phyloP scores from a whole-genome alignment of 179 eudicot genomes.

The Heliamphora pulchella region DNA sequence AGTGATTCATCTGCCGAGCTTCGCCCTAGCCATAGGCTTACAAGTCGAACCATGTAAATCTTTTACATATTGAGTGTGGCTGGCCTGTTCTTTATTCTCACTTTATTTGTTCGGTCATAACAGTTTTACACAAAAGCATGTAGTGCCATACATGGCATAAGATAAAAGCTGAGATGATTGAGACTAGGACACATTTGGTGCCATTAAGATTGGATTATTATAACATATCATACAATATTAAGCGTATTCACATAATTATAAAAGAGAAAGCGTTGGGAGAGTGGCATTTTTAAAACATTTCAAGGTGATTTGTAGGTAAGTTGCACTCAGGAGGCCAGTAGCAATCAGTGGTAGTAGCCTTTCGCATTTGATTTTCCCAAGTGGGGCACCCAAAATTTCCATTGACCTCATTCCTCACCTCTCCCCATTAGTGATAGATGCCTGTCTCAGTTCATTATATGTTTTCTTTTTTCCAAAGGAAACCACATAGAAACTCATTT shows the following conservation, averaged over 20 bases:
- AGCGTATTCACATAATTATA: constrained; percentile 15
- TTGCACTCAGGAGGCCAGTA: constrained; percentile 18
- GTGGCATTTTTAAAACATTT: constrained; percentile 11
- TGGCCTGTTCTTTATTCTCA: no score
- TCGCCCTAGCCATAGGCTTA: no score
- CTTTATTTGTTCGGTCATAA: no score
- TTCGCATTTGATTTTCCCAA: constrained; percentile 20
- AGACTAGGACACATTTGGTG: constrained; percentile 9
- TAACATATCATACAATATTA: constrained; percentile 10
- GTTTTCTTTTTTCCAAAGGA: background rate
- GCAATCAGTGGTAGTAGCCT: constrained; percentile 15
- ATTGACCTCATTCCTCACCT: constrained; percentile 27
- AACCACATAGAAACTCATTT: background rate
- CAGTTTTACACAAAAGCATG: constrained; percentile 8
- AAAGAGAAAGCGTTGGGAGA: constrained; percentile 12
- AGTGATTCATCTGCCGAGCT: no score
- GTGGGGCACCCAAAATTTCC: constrained; percentile 19
- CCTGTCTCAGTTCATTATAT: background rate
- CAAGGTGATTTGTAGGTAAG: constrained; percentile 18
- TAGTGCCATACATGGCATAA: background rate
- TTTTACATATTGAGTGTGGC: no score
- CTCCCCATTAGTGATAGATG: background rate
- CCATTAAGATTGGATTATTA: constrained; percentile 13
- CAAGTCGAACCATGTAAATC: no score
- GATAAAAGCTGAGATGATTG: background rate